Base-by-base conservation (phyloP, 441 rosid genomes). In the Populus trichocarpa region DNA sequence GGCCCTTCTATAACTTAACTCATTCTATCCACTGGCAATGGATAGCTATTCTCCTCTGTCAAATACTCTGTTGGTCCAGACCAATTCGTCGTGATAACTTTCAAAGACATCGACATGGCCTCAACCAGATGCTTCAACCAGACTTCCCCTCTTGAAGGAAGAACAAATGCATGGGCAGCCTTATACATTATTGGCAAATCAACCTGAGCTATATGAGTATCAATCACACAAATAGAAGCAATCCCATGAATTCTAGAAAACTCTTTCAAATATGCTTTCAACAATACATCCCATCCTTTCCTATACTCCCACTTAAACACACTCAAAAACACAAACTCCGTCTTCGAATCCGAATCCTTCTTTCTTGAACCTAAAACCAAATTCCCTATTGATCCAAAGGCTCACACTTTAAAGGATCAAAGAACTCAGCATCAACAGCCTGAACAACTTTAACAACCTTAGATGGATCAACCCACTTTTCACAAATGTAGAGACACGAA, bases 41-140 rank as follows among this genome's bases (percentile, higher is more conserved):
- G 95, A 42, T 89, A 94, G 85, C 97, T 81, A 36, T 93, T 95
- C 84, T 78, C 81, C 28, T 83, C 89, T 0, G 94, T 93, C 82
- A 91, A 77, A 84, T 91, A 95, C 85, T 93, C 97, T 0, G 87
- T 81, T 7, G 95, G 94, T 12, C 98, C 97, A 2, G 97, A 90
- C 97, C 97, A 95, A 80, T 94, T 90, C 0, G 98, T 90, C 3
- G 91, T 82, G 33, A 93, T 93, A 75, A 91, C 94, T 0, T 95
- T 97, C 80, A 91, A 89, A 65, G 92, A 83, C 97, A 95, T 95
- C 6, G 98, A 89, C 98, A 93, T 95, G 36, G 97, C 98, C 85
- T 93, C 98, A 72, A 89, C 93, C 22, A 89, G 74, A 0, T 94
- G 97, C 78, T 95, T 84, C 59, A 92, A 97, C 97, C 97, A 94